Evolutionary conservation across 2,329 filamentous ascomycete species (phyloP).

Genomic region (Diplodia intermedia): DNA sequence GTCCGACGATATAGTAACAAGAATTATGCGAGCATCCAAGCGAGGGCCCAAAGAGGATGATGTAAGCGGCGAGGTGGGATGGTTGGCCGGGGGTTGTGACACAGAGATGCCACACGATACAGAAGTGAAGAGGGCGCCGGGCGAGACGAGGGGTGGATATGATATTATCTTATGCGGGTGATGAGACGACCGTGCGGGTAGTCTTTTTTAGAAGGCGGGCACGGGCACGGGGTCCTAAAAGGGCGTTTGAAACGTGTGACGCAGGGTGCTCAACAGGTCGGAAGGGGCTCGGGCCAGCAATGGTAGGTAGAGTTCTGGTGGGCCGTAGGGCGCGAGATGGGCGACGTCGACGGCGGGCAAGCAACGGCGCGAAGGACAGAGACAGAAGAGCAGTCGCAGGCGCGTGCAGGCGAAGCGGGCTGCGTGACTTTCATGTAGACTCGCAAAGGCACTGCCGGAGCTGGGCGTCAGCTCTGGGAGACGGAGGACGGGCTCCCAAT

Average conservation of each 20-base stretch:
- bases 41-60: background rate
- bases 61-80: slow-evolving; percentile 9
- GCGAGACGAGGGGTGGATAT: slow-evolving; percentile 35
- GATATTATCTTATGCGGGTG: slow-evolving; percentile 38
- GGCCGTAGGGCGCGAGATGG: background rate
- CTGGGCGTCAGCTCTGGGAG: slow-evolving; percentile 31
- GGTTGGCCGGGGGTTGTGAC: slow-evolving; percentile 8
- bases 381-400: background rate
- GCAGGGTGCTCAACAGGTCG: slow-evolving; percentile 18
- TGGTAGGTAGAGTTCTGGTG: background rate
- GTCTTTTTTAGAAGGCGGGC: background rate
- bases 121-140: slow-evolving; percentile 23
- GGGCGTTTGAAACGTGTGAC: slow-evolving; percentile 27
- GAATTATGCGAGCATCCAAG: slow-evolving; percentile 7
- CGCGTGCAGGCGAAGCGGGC: slow-evolving; percentile 1
- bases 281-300: slow-evolving; percentile 10
- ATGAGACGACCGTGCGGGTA: slow-evolving; percentile 39
- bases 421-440: slow-evolving; percentile 22
- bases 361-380: background rate
- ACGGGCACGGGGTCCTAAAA: slow-evolving; percentile 3
- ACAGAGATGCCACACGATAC: slow-evolving; percentile 24
- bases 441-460: slow-evolving; percentile 1
- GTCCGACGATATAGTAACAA: slow-evolving; percentile 6
- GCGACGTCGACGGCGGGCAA: background rate
- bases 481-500: slow-evolving; percentile 23